Evolutionary conservation across 495 filamentous ascomycete species (phyloP), one percentile per base, ranked within the genome.

Genomic region (Penicillium ucsense): DNA sequence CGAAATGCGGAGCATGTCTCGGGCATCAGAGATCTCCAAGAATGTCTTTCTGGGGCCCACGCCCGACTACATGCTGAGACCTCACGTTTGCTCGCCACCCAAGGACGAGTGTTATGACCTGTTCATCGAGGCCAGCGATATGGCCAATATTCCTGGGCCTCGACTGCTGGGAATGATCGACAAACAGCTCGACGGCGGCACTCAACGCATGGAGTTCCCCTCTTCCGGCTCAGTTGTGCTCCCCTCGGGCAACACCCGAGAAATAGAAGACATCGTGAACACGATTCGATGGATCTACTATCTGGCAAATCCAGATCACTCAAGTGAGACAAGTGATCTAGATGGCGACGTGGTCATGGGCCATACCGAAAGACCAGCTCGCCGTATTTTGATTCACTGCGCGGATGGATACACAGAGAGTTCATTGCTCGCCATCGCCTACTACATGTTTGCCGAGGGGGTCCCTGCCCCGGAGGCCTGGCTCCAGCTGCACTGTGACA

Each of bases 371-470:
- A 65, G 54, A 45, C 68, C 61, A 38, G 55, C 65, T 10, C 74
- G 80, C 40, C 86, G 79, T 61, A 79, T 96, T 31, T 74, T 96
- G 32, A 87, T 98, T 33, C 89, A 96, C 62, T 96, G 92, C 62
- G 81, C 83, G 2, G 92, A 98, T 67, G 92, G 92, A 28, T 98
- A 98, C 62, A 98, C 92, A 6, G 92, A 98, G 60, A 90, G 84
- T 6, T 87, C 91, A 2, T 67, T 97, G 44, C 73, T 98, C 4
- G 88, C 75, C 8, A 76, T 97, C 33, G 86, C 91, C 20, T 98
- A 96, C 64, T 85, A 81, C 63, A 94, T 91, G 77, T 97, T 86
- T 61, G 81, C 86, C 31, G 85, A 94, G 46, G 86, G 86, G 5
- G 71, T 85, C 6, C 81, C 91, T 0, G 79, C 86, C 0, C 83